Base-by-base conservation (phyloP, 768 basidiomycete genomes). In the Rhodotorula kratochvilovae region DNA sequence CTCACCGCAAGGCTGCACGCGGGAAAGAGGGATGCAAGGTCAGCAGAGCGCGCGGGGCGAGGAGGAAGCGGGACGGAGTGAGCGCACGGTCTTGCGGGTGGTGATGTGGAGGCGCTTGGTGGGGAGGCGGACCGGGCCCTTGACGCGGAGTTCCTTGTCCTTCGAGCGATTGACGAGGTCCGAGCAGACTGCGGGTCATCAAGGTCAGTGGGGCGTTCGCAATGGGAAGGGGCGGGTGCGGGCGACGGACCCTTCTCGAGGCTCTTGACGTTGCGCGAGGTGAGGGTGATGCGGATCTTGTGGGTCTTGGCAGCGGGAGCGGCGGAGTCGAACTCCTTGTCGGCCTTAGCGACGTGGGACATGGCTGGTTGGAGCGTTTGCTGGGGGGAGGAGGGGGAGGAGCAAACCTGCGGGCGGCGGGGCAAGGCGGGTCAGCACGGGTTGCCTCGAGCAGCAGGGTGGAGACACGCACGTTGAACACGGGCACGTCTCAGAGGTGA, bases 21-120 rank as follows among this genome's bases (percentile, higher is more conserved):
- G 31, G 23, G 23, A 39, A 78, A 55, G 57, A 61, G 72, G 33
- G 35, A n/a, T n/a, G 48, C 65, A 64, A 7, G 7, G 42, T 25
- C 8, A 13, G 1, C 72, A 27, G 19, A 45, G 5, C 58, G 3
- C 23, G 3, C 27, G 13, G 10, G 5, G 19, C 19, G 33, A 12
- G 25, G 7, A 29, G 21, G 43, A 36, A 15, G n/a, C 27, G 42
- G 6, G 16, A 85, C 90, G 76, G 72, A n/a, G n/a, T n/a, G n/a
- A n/a, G n/a, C n/a, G n/a, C n/a, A 93, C 93, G 75, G 96, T 95
- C 83, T 99, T 99, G 80, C 96, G 90, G 83, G 95, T 99, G 83
- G 93, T 96, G 85, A 98, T 93, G 84, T 91, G 93, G 80, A 99
- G 88, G 81, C 93, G 89, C 85, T 98, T 98, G 82, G 96, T 99